Percentiles rank a stretch among this genome's conserved stretches.
phyloP scores from a whole-genome alignment of 1,284 basidiomycete species.

The Moniliella sp. region DNA sequence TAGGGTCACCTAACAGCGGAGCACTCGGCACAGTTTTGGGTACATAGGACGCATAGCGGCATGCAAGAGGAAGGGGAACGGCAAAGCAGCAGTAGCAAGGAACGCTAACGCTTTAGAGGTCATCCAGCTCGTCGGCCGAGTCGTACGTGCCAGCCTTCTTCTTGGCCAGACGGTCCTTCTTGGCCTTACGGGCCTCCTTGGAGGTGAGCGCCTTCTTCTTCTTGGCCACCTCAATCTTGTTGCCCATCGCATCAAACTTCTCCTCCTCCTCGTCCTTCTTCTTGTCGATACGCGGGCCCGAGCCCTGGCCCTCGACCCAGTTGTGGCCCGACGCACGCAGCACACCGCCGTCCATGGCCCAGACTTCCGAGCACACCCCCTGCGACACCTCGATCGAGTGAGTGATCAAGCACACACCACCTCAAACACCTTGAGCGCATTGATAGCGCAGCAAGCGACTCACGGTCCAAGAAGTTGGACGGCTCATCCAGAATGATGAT shows the following conservation, averaged over 20 bases:
- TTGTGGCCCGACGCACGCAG: conserved; percentile 44
- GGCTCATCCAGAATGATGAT: conserved; percentile 33
- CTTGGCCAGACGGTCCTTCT: conserved; percentile 14
- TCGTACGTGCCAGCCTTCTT: conserved; percentile 19
- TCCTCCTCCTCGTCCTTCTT: conserved; percentile 23
- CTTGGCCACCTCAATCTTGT: conserved; percentile 13
- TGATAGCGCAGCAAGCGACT: conserved; percentile 33
- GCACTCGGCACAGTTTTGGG: too few relatives aligned
- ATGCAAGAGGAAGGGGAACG: too few relatives aligned
- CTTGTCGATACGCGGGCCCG: conserved; percentile 23
- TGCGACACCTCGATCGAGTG: conserved; percentile 31
- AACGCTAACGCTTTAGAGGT: too few relatives aligned
- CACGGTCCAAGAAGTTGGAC: conserved; percentile 34
- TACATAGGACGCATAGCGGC: too few relatives aligned
- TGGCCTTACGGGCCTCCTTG: conserved; percentile 13
- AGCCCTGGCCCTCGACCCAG: conserved; percentile 61
- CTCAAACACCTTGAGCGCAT: conserved; percentile 32
- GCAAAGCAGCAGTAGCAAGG: too few relatives aligned
- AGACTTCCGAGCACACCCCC: conserved; percentile 29
- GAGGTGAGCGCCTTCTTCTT: conserved; percentile 20
- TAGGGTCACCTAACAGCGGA: too few relatives aligned
- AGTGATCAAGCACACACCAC: conserved; percentile 32
- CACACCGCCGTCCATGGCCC: conserved; percentile 24
- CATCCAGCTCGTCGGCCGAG: conserved; percentile 13
- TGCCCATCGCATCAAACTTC: conserved; percentile 23